phyloP scores from a whole-genome alignment of 306 rosid genomes.

The Lathyrus tuberosus region DNA sequence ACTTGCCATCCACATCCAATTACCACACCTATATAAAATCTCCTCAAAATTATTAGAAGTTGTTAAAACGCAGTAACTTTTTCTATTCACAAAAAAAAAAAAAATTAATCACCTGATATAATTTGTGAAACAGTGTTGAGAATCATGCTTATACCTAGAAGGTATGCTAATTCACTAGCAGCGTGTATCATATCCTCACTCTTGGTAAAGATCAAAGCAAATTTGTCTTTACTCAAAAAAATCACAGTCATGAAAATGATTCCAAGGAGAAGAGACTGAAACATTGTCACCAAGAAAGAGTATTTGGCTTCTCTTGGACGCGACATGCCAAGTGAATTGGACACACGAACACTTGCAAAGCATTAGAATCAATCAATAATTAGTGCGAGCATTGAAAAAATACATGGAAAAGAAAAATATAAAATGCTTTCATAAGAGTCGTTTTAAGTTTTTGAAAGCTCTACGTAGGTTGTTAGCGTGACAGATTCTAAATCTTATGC shows the following conservation, averaged over 20 bases:
- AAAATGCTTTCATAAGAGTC: background rate
- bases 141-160: slow-evolving; percentile 40
- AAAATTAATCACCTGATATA: slow-evolving; percentile 47
- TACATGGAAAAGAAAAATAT: background rate
- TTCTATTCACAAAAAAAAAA: background rate
- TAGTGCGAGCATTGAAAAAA: background rate
- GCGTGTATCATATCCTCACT: slow-evolving; percentile 36
- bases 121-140: slow-evolving; percentile 32
- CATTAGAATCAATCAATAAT: slow-evolving; percentile 15
- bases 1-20: slow-evolving; percentile 72
- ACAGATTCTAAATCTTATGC: too few relatives aligned
- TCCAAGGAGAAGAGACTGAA: slow-evolving; percentile 49
- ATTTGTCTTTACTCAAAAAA: slow-evolving; percentile 24
- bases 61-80: background rate
- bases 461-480: too few relatives aligned
- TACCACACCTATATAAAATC: slow-evolving; percentile 48
- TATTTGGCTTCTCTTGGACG: slow-evolving; percentile 62
- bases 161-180: slow-evolving; percentile 37
- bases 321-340: slow-evolving; percentile 58
- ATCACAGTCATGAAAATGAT: slow-evolving; percentile 39
- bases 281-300: slow-evolving; percentile 49
- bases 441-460: background rate
- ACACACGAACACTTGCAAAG: slow-evolving; percentile 55
- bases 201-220: slow-evolving; percentile 38
- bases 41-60: background rate